Evolutionary conservation across 352 stramenopile genomes (phyloP).

Genomic region (Peronospora belbahrii): DNA sequence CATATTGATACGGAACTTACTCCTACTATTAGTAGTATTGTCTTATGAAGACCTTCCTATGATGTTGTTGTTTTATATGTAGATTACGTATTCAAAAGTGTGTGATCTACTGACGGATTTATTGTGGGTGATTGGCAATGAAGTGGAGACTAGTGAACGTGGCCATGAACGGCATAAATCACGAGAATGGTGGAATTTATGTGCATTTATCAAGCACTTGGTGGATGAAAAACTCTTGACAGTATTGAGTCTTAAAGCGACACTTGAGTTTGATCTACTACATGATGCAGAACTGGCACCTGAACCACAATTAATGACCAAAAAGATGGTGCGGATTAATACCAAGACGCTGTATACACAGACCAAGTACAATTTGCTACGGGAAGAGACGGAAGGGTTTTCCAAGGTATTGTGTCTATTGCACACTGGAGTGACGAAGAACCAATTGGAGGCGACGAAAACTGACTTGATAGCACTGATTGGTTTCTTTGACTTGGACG

Average conservation of each 20-base stretch:
- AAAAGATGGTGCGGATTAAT: constrained; percentile 80
- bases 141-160: constrained; percentile 67
- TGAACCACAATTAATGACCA: constrained; percentile 43
- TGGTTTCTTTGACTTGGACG: constrained; percentile 93
- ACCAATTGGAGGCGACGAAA: constrained; percentile 58
- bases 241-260: constrained; percentile 41
- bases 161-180: constrained; percentile 60
- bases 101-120: constrained; percentile 62
- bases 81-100: constrained; percentile 26
- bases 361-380: constrained; percentile 95
- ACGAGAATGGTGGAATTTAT: constrained; percentile 62
- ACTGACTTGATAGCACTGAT: constrained; percentile 73
- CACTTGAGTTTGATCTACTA: constrained; percentile 71
- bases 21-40: not conserved
- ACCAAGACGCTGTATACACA: constrained; percentile 91
- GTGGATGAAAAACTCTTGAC: constrained; percentile 66
- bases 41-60: no score
- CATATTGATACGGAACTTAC: not conserved
- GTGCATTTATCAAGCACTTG: constrained; percentile 48
- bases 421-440: constrained; percentile 56
- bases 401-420: constrained; percentile 87
- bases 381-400: constrained; percentile 95
- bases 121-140: constrained; percentile 66
- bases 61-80: not conserved
- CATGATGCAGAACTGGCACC: constrained; percentile 49